Conservation (phyloP, 1,284 basidiomycete genomes). For the Malassezia brasiliensis region DNA sequence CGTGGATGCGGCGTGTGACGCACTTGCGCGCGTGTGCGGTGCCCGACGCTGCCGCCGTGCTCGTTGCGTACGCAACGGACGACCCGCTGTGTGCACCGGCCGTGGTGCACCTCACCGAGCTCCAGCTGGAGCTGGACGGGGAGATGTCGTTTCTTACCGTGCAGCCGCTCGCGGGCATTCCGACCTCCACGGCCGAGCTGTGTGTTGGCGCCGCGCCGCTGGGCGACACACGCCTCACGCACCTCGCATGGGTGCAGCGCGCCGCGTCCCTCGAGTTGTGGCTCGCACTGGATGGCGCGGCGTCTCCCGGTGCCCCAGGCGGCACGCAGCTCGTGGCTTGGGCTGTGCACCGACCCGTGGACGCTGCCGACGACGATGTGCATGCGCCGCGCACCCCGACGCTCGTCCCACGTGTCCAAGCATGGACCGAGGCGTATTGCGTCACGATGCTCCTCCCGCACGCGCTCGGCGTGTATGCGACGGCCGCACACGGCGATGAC, state of each 20-base stretch:
- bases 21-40: not conserved
- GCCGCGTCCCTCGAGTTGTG: not conserved
- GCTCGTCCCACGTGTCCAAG: not conserved
- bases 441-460: not conserved
- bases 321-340: not conserved
- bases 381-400: not conserved
- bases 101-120: not conserved
- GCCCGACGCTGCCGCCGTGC: not conserved
- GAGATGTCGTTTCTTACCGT: conserved; percentile 6
- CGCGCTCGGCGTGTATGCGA: not conserved
- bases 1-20: not conserved
- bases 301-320: not conserved
- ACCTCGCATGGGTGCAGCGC: not conserved
- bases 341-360: not conserved
- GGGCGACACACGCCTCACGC: not conserved
- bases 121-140: conserved; percentile 6
- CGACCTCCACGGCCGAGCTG: not conserved
- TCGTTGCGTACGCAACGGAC: conserved; percentile 6
- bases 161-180: not conserved
- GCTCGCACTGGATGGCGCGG: not conserved
- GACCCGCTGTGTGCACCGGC: too few relatives aligned
- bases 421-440: not conserved
- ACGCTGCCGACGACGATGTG: not conserved
- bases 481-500: not conserved
- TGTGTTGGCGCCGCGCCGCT: not conserved